Evolutionary conservation across 73 alveolate genomes (phyloP).

Genomic region (Chromera velia): DNA sequence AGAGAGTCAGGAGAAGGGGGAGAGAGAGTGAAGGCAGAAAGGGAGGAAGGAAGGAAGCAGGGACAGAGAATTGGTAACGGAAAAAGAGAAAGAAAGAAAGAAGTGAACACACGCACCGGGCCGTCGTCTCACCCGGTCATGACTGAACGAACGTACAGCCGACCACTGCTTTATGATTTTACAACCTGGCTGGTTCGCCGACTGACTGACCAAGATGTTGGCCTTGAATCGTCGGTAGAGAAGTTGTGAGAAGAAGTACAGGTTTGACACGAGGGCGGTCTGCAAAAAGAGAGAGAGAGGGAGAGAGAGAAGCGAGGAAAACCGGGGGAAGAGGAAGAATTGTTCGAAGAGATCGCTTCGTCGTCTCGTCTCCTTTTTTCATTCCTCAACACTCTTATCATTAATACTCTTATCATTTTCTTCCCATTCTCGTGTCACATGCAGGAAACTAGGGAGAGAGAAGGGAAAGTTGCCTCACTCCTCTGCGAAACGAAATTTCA

Average conservation of each 20-base stretch:
- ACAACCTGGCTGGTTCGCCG: no score
- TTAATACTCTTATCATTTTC: not conserved
- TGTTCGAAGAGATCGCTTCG: slow-evolving; percentile 4
- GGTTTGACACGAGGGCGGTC: slow-evolving; percentile 63
- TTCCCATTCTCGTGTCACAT: not conserved
- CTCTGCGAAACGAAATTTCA: not conserved
- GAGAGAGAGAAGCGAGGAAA: slow-evolving; percentile 58
- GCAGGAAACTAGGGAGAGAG: not conserved
- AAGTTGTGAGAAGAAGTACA: slow-evolving; percentile 65
- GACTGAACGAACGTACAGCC: no score
- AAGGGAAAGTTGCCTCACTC: not conserved
- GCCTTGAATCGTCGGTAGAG: slow-evolving; percentile 23
- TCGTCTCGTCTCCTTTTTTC: slow-evolving; percentile 12
- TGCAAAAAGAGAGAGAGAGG: slow-evolving; percentile 65
- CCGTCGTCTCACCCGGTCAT: no score
- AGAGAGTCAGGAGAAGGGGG: no score
- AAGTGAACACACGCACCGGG: no score
- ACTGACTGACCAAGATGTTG: slow-evolving; percentile 50
- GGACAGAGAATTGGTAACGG: no score
- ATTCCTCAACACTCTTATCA: not conserved
- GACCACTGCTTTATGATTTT: no score
- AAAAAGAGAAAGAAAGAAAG: no score
- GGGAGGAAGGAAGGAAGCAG: no score
- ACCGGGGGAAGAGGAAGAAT: slow-evolving; percentile 28
- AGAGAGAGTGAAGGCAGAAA: no score